These are phyloP conservation scores for Calonectria henricotiae DNA, from an alignment of 2,329 filamentous ascomycete genomes.

Conservation along the genomic window DNA sequence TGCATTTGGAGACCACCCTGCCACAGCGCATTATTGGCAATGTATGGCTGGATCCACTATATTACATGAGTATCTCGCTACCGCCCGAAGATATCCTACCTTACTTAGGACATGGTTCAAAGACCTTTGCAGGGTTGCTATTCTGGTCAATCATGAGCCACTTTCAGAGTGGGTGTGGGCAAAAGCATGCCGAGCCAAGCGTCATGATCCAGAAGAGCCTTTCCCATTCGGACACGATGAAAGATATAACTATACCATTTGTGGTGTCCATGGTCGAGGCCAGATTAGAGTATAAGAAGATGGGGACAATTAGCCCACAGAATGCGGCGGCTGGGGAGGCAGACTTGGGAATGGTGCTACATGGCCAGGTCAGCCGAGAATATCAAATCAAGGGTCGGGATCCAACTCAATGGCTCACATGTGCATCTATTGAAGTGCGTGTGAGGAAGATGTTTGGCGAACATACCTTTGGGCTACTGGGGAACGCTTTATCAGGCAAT, in stretches of 20 bases:
- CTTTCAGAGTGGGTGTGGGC: constrained; percentile 23
- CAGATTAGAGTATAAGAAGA: constrained; percentile 38
- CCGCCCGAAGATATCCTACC: constrained; percentile 43
- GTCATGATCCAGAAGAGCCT: constrained; percentile 29
- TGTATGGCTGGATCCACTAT: constrained; percentile 41
- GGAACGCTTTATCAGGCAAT: constrained; percentile 21
- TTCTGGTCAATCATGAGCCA: constrained; percentile 44
- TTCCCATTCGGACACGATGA: constrained; percentile 34
- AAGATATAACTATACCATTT: constrained; percentile 28
- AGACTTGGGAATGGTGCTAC: constrained; percentile 36
- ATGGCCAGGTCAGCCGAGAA: constrained; percentile 30
- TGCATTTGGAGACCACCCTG: not conserved
- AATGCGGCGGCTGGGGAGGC: constrained; percentile 36
- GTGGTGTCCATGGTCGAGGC: constrained; percentile 41
- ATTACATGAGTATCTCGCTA: constrained; percentile 36
- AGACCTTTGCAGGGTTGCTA: constrained; percentile 36
- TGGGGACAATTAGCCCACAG: constrained; percentile 31
- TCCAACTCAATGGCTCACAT: constrained; percentile 35
- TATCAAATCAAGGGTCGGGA: constrained; percentile 35
- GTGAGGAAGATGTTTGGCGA: constrained; percentile 27
- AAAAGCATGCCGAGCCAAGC: constrained; percentile 1
- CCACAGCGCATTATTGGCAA: not conserved
- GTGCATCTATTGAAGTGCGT: constrained; percentile 32
- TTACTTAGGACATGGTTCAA: constrained; percentile 34
- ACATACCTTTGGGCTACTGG: constrained; percentile 29